phyloP scores from a whole-genome alignment of 1,139 yeast species.

The Protomyces pachydermus region DNA sequence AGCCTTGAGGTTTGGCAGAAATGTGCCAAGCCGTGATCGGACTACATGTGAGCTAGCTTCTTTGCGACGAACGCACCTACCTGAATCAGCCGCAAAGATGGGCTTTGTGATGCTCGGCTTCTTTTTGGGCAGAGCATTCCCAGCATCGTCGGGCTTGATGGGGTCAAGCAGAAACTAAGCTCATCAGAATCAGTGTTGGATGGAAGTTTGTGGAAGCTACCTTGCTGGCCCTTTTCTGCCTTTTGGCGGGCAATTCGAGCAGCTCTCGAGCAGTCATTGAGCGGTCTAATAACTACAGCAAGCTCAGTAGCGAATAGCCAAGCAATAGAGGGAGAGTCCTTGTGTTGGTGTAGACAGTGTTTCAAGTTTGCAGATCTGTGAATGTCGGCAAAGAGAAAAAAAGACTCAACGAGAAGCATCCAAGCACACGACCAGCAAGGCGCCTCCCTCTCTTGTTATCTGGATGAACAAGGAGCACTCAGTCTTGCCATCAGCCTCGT shows the following conservation, averaged over 20 bases:
- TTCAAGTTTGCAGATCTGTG: no score
- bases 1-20: constrained; percentile 24
- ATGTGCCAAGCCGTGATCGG: background rate
- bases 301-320: no score
- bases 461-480: no score
- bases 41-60: background rate
- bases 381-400: no score
- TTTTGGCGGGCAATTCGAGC: background rate
- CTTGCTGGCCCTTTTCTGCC: background rate
- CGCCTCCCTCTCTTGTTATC: no score
- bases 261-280: background rate
- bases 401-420: no score
- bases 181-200: no score
- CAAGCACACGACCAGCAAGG: no score
- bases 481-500: no score
- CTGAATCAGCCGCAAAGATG: background rate
- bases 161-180: background rate
- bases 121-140: background rate
- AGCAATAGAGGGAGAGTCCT: no score
- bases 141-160: background rate
- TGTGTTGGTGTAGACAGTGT: no score
- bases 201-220: background rate
- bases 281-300: no score
- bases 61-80: background rate
- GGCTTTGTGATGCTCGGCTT: background rate